These are phyloP conservation scores for Candida sp. DNA, from an alignment of 1,139 yeast species.

Conservation along the genomic window DNA sequence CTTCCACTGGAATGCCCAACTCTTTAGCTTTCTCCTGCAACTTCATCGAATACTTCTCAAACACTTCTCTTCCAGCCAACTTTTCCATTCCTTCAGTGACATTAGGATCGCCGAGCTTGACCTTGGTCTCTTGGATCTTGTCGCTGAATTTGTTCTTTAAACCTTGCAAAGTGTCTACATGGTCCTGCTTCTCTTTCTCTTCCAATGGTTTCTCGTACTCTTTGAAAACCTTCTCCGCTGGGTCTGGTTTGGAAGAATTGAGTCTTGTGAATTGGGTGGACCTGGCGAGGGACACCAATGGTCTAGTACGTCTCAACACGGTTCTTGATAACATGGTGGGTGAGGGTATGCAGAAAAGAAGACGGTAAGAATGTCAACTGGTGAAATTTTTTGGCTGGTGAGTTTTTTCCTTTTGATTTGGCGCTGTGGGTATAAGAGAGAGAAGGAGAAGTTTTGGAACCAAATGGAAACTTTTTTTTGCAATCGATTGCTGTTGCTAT, in stretches of 20 bases:
- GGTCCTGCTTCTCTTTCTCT: slow-evolving; percentile 1
- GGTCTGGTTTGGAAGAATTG: slow-evolving; percentile 7
- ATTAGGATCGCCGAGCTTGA: neutral
- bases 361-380: neutral
- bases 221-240: slow-evolving; percentile 2
- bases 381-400: too few species aligned
- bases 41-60: slow-evolving; percentile 32
- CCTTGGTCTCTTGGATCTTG: slow-evolving; percentile 4
- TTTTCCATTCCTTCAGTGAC: slow-evolving; percentile 1
- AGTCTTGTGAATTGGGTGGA: slow-evolving; percentile 1
- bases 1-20: slow-evolving; percentile 54
- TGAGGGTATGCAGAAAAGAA: neutral
- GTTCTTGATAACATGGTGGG: slow-evolving; percentile 2
- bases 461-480: neutral
- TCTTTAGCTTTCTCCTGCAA: slow-evolving; percentile 40
- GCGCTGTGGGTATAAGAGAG: neutral
- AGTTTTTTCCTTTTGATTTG: neutral
- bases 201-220: slow-evolving; percentile 3
- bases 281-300: neutral
- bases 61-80: slow-evolving; percentile 13
- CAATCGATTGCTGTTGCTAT: neutral
- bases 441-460: neutral
- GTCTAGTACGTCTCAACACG: neutral
- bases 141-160: neutral
- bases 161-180: neutral